Evolutionary conservation across 331 rosid species (phyloP).

Genomic region (Acacia pycnantha): DNA sequence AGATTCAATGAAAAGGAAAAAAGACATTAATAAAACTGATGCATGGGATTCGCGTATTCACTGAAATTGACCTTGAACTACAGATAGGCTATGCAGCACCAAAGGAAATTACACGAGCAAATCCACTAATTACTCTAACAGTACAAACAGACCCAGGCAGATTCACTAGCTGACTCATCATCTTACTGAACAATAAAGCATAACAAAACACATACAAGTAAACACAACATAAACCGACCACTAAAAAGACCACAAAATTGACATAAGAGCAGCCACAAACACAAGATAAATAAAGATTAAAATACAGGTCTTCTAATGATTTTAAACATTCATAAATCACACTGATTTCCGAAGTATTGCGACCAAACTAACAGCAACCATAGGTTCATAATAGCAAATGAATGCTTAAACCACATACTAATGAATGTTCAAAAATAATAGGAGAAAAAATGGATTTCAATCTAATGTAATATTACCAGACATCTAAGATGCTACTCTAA

Average conservation of each 20-base stretch:
- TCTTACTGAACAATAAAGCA: not conserved
- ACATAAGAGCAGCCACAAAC: not conserved
- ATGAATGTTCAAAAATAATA: not conserved
- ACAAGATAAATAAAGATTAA: conserved; percentile 16
- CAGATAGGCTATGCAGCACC: not conserved
- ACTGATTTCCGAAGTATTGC: not conserved
- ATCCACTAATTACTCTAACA: not conserved
- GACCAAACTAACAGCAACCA: not conserved
- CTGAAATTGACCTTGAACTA: not conserved
- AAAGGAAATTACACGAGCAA: not conserved
- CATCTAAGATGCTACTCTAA: not conserved
- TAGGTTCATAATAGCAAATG: not conserved
- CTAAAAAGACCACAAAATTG: not conserved
- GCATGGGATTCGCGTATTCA: not conserved
- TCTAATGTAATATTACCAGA: conserved; percentile 3
- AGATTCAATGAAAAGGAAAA: conserved; percentile 28
- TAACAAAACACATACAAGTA: not conserved
- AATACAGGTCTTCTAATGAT: conserved; percentile 17
- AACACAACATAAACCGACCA: not conserved
- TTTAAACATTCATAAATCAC: conserved; percentile 9
- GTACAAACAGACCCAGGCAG: not conserved
- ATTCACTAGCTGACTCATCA: not conserved
- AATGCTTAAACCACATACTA: conserved; percentile 14
- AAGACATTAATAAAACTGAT: not conserved
- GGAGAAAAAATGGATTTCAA: not conserved